A percentile compares a stretch with the other conserved stretches of the same genome.
Conservation (phyloP, 2,329 filamentous ascomycete species). For the Leptographium wingfieldii region DNA sequence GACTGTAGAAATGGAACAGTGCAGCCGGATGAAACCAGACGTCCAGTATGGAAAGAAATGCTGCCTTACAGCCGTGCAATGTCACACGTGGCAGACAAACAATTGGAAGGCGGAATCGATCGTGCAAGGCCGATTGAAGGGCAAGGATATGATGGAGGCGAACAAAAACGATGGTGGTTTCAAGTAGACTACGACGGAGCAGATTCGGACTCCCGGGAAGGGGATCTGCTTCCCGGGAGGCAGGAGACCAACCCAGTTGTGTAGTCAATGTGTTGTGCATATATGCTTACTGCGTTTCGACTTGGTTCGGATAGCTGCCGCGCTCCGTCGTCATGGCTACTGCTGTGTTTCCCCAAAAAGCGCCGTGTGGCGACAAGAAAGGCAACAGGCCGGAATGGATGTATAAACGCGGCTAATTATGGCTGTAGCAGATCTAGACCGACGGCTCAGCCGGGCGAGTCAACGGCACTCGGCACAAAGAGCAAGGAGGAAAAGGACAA, state of each 20-base stretch:
- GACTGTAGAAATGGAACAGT: neutral
- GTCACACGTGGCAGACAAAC: neutral
- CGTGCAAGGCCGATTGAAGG: neutral
- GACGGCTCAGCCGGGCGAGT: too few relatives aligned
- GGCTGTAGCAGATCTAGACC: too few relatives aligned
- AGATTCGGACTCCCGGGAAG: neutral
- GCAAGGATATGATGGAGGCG: neutral
- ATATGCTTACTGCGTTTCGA: neutral
- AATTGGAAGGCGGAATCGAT: neutral
- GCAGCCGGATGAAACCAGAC: neutral
- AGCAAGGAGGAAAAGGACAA: neutral
- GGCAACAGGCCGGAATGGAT: neutral
- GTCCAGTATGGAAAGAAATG: neutral
- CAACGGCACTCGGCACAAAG: too few relatives aligned
- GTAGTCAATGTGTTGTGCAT: neutral
- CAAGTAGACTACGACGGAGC: neutral
- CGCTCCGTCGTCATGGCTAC: neutral
- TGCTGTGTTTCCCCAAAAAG: neutral
- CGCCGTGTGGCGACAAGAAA: neutral
- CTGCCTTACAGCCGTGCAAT: neutral
- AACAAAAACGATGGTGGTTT: neutral
- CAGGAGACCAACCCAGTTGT: neutral
- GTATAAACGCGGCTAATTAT: neutral
- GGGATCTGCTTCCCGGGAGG: neutral
- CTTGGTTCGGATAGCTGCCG: constrained; percentile 4